phyloP scores from a whole-genome alignment of 305 asterid species.

The Solanum aculeatissimum region DNA sequence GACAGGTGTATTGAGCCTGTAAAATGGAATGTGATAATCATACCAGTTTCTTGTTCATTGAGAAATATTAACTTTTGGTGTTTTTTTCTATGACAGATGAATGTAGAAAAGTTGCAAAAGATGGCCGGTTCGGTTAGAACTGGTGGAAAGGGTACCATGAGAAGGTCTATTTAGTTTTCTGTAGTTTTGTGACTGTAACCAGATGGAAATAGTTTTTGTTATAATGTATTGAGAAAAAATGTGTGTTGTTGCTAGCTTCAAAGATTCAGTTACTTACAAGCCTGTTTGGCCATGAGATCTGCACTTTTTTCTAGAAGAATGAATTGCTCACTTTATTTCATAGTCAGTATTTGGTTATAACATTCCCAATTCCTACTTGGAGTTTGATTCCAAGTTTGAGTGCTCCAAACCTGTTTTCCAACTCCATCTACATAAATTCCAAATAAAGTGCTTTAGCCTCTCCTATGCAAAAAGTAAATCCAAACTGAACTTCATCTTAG shows the following conservation, averaged over 20 bases:
- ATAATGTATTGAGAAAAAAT: not conserved
- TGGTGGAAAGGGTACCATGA: constrained; percentile 50
- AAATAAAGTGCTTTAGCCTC: not conserved
- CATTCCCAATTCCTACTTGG: not conserved
- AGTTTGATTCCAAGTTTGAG: not conserved
- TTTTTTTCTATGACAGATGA: constrained; percentile 33
- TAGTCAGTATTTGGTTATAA: not conserved
- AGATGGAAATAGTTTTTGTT: not conserved
- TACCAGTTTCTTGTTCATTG: not conserved
- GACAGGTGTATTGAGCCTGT: not conserved
- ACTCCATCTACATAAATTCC: not conserved
- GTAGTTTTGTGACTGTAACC: not conserved
- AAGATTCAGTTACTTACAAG: not conserved
- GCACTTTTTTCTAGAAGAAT: not conserved
- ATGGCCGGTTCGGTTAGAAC: constrained; percentile 15
- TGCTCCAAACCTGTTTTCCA: not conserved
- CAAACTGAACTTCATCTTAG: not conserved
- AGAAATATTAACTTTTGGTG: not conserved
- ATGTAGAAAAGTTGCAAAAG: constrained; percentile 35
- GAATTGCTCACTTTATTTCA: not conserved
- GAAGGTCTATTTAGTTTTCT: constrained; percentile 35
- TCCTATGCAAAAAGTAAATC: not conserved
- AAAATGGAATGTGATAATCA: not conserved
- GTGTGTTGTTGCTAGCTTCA: not conserved
- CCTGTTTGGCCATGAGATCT: not conserved